Percentiles rank a stretch among this genome's conserved stretches.
These are phyloP conservation scores for Veloboletus limbatus DNA, from an alignment of 1,284 basidiomycete genomes.

Conservation along the genomic window DNA sequence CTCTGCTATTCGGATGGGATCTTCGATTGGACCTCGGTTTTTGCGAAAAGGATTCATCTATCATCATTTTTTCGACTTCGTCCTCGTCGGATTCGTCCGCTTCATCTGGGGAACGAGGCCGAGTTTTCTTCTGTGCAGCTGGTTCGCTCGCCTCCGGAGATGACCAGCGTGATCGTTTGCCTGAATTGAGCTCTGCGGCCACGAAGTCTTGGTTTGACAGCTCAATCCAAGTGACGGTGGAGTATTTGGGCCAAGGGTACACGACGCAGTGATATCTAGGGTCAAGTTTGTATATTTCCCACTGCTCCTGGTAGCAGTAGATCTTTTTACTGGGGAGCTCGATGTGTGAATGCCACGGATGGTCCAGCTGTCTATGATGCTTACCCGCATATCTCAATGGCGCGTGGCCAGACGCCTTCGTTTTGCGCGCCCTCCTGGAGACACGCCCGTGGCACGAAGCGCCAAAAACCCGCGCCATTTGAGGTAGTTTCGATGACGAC, in stretches of 20 bases:
- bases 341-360: conserved; percentile 9
- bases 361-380: conserved; percentile 21
- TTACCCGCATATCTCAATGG: conserved; percentile 67
- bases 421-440: conserved; percentile 52
- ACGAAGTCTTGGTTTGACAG: conserved; percentile 15
- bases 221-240: conserved; percentile 38
- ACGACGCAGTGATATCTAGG: conserved; percentile 63
- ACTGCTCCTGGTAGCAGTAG: conserved; percentile 65
- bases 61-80: conserved; percentile 55
- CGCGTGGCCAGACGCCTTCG: conserved; percentile 68
- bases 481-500: conserved; percentile 64
- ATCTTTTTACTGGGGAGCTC: conserved; percentile 42
- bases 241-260: conserved; percentile 41
- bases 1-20: conserved; percentile 17
- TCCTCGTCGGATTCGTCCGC: conserved; percentile 40
- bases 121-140: conserved; percentile 27
- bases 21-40: conserved; percentile 12
- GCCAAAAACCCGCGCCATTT: conserved; percentile 56
- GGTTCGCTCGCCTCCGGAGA: conserved; percentile 20
- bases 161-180: conserved; percentile 33
- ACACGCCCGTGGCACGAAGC: conserved; percentile 69
- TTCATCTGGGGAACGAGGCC: conserved; percentile 15
- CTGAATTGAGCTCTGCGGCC: conserved; percentile 14
- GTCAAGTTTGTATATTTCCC: conserved; percentile 81
- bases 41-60: conserved; percentile 40